Evolutionary conservation across 305 asterid species (phyloP).

Genomic region (Petunia hybrid): DNA sequence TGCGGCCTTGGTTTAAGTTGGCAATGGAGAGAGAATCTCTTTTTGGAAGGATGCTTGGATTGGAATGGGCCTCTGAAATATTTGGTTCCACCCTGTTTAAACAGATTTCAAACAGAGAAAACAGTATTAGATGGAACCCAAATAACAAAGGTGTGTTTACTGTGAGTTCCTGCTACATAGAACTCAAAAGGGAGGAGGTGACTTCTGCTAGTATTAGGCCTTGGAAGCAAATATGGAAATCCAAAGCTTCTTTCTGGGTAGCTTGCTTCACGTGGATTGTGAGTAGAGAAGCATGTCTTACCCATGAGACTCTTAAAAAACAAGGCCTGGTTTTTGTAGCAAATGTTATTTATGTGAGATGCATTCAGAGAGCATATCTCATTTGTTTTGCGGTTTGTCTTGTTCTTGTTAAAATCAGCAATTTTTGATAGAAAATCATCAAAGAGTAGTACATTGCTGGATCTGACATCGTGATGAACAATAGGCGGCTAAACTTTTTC

Average conservation of each 20-base stretch:
- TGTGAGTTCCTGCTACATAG: neutral
- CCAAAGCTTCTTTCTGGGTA: neutral
- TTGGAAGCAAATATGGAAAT: neutral
- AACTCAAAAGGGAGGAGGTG: neutral
- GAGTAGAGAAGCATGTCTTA: neutral
- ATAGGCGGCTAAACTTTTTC: constrained; percentile 65
- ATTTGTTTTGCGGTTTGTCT: neutral
- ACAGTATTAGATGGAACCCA: neutral
- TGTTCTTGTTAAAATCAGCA: constrained; percentile 63
- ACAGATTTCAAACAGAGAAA: neutral
- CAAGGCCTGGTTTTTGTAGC: neutral
- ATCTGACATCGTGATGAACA: constrained; percentile 61
- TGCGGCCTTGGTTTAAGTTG: neutral
- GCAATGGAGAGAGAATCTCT: neutral
- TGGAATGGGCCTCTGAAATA: neutral
- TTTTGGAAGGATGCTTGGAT: neutral
- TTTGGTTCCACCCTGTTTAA: neutral
- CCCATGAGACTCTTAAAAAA: neutral
- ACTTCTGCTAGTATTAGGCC: neutral
- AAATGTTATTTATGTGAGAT: neutral
- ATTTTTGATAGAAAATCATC: constrained; percentile 74
- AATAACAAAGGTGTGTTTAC: neutral
- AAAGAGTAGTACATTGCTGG: constrained; percentile 54
- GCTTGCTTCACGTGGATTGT: neutral
- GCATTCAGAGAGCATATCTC: neutral